Evolutionary conservation across 768 basidiomycete species (phyloP), one percentile per base, ranked within the genome.

Genomic region (Strobilomyces dryophilus): DNA sequence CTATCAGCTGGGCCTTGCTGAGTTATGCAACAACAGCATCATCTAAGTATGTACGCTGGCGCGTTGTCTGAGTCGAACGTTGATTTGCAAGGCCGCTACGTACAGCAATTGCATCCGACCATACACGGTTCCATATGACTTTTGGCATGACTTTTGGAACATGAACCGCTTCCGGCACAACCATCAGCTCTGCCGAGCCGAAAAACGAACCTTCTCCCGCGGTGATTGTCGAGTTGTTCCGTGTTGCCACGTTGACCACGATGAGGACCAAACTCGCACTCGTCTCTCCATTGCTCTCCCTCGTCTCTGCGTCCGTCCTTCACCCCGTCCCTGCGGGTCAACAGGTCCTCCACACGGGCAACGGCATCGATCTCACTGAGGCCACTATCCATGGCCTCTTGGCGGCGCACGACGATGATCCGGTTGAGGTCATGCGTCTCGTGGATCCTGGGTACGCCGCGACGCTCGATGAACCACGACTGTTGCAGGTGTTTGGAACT

Each of bases 381-480:
- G 50, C 35, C 1, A 36, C 21, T 10, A 47, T 63, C 29, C 34
- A 44, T 5, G 44, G 14, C 5, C 40, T 63, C 2, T 26, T 63
- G 12, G 59, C 58, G 29, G 48, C 24, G 0, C 51, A 63, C 17
- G 29, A 55, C 2, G 54, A 44, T 46, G 20, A 52, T 39, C 20
- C 59, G 0, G 59, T 61, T 11, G 37, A 52, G n/a, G 51, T 64
- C 21, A 54, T 64, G 52, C 50, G 36, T 47, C 14, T 61, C 37
- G 10, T 63, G 5, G 59, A 61, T 18, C 49, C 62, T 14, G 54
- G 3, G 3, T 34, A 57, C 18, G 59, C 55, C 12, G 24, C 49
- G 15, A 52, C 45, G 12, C 59, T 63, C 21, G 62, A 61, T 9
- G 53, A 58, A 20, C 62, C 62, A 17, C 51, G 48, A 32, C 48